Evolutionary conservation across 805 yeast genomes (phyloP).

Genomic region (Wickerhamia fluorescens): DNA sequence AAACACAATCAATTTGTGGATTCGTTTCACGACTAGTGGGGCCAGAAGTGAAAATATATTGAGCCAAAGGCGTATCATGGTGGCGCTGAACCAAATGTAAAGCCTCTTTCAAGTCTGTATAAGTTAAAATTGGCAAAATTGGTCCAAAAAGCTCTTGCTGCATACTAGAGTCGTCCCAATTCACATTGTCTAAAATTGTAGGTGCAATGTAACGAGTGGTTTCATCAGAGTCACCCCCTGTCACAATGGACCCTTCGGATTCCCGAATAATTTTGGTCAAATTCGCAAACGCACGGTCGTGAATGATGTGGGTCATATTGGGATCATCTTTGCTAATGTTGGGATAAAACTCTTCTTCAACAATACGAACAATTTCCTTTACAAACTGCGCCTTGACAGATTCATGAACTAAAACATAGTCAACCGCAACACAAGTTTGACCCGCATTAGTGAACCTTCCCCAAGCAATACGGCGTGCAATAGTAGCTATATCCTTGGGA

Average conservation of each 20-base stretch:
- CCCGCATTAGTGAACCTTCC: slow-evolving; percentile 78
- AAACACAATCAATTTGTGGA: slow-evolving; percentile 35
- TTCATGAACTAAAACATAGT: slow-evolving; percentile 67
- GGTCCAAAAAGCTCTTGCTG: slow-evolving; percentile 80
- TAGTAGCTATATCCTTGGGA: slow-evolving; percentile 33
- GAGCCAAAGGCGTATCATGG: slow-evolving; percentile 77
- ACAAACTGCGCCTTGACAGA: slow-evolving; percentile 48
- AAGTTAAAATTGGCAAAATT: slow-evolving; percentile 64
- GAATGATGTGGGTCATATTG: slow-evolving; percentile 54
- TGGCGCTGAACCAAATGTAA: slow-evolving; percentile 35
- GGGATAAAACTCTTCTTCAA: slow-evolving; percentile 41
- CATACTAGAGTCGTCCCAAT: slow-evolving; percentile 68
- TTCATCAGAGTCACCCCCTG: slow-evolving; percentile 39
- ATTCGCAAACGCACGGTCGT: slow-evolving; percentile 45
- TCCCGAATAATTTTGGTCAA: slow-evolving; percentile 35
- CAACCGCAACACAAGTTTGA: slow-evolving; percentile 88
- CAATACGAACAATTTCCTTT: slow-evolving; percentile 28
- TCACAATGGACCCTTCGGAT: slow-evolving; percentile 48
- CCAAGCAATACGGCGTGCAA: slow-evolving; percentile 64
- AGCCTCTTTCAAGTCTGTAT: slow-evolving; percentile 37
- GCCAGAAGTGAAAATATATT: slow-evolving; percentile 54
- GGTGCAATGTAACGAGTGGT: slow-evolving; percentile 55
- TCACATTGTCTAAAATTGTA: slow-evolving; percentile 58
- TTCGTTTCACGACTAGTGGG: slow-evolving; percentile 41
- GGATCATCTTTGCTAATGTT: slow-evolving; percentile 17